Evolutionary conservation across 2,329 filamentous ascomycete genomes (phyloP), one percentile per base, ranked within the genome.

Genomic region (Alternaria longipes): DNA sequence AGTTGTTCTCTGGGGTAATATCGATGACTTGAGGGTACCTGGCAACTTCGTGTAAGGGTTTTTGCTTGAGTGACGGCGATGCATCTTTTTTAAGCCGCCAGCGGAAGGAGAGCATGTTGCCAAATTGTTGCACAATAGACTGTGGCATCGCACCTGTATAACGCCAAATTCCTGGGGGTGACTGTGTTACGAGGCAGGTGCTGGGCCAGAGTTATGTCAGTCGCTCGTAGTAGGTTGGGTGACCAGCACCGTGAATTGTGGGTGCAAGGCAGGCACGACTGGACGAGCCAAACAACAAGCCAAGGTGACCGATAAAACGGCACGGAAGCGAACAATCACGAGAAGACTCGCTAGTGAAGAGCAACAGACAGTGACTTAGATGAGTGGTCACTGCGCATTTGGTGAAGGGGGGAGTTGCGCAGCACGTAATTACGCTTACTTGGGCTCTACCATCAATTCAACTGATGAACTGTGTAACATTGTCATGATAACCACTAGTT

Each of bases 21-120:
- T 24, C 4, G 20, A 26, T 12, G 22, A 59, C 18, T 4, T 28
- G 42, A 34, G 65, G 63, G 26, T 67, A 67, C 1, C 8, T 52
- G 20, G 56, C 38, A 12, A 24, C 58, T 36, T 65, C 65, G 55
- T 59, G 60, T 26, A 60, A 49, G 11, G 40, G 3, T n/a, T 36
- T 60, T 0, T 22, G 11, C 28, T 49, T 50, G 12, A 5, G 34
- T 16, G 56, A 36, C 24, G 38, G 9, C 41, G 36, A 11, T 8
- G 46, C 18, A 38, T 16, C 26, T 41, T 34, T 44, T n/a, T 16
- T 16, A 36, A 22, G 38, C 36, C 46, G 28, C 18, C 18, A n/a
- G 46, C 28, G 46, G 14, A 46, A 24, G 12, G 12, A 7, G 12
- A 38, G 20, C 38, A 53, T 58, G 16, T 41, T 36, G 47, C 26